phyloP scores from a whole-genome alignment of 495 filamentous ascomycete species.

The Chaetomidium leptoderma region DNA sequence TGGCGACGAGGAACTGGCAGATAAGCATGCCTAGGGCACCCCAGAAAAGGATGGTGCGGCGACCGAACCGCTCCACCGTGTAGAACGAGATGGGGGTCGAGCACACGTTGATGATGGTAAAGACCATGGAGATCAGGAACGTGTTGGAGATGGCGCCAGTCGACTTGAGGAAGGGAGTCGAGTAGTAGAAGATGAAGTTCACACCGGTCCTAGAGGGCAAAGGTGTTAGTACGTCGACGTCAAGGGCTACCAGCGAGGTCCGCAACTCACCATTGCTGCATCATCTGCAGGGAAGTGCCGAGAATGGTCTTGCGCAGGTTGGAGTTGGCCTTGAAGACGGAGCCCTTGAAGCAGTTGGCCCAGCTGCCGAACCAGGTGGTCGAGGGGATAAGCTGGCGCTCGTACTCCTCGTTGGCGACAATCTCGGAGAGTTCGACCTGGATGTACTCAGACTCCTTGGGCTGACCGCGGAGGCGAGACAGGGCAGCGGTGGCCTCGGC shows the following conservation, averaged over 20 bases:
- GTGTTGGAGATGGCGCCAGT: conserved; percentile 66
- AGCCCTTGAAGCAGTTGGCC: conserved; percentile 60
- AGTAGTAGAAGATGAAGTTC: conserved; percentile 93
- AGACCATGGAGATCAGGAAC: conserved; percentile 77
- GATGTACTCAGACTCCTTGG: conserved; percentile 58
- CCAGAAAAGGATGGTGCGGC: conserved; percentile 75
- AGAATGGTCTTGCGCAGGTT: conserved; percentile 72
- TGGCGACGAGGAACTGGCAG: conserved; percentile 81
- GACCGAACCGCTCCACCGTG: conserved; percentile 75
- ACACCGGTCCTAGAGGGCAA: conserved; percentile 56
- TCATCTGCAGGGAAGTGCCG: conserved; percentile 69
- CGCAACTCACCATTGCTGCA: conserved; percentile 57
- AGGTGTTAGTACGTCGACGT: no score
- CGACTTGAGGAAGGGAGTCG: conserved; percentile 72
- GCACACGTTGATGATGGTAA: conserved; percentile 77
- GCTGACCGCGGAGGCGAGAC: conserved; percentile 62
- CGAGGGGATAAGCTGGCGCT: conserved; percentile 59
- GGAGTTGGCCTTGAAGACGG: conserved; percentile 50
- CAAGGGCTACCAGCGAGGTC: no score
- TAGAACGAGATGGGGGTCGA: conserved; percentile 80
- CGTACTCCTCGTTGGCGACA: conserved; percentile 77
- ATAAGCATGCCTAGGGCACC: conserved; percentile 77
- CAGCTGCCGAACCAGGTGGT: conserved; percentile 64
- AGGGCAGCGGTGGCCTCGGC: conserved; percentile 59
- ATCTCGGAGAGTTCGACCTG: conserved; percentile 73